Base-by-base conservation (phyloP, 495 filamentous ascomycete species). In the Halenospora varia region DNA sequence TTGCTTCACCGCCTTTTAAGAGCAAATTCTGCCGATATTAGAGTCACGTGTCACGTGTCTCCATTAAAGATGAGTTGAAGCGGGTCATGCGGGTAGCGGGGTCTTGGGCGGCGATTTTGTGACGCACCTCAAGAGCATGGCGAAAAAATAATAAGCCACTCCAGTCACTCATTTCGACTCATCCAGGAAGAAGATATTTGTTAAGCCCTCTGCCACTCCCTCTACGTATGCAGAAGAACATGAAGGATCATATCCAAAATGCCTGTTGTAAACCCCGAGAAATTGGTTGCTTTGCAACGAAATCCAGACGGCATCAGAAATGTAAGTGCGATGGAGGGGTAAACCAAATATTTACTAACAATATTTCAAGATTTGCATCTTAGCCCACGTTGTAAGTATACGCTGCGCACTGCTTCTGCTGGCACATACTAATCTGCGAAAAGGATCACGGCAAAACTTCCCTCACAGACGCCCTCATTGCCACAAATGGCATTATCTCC, bases 401-500 rank as follows among this genome's bases (percentile, higher is more conserved):
- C 49, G 6, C 26, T 56, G 25, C 39, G 48, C 19, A 6, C 10
- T 41, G 20, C 41, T 18, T 25, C 13, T 17, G 3, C 2, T 20
- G 20, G 50, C 44, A 25, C 49, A 57, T 35, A 48, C 53, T 48
- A 55, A 65, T 44, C 39, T 10, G 17, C 41, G 17, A 25, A 51
- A 56, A 87, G 84, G 94, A 99, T 68, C 94, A 99, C 79, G 94
- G 94, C 63, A 99, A 99, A 75, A 99, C 94, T 4, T 97, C 95
- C 19, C 86, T 99, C 61, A 95, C 92, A 45, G 94, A 99, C 68
- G 90, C 89, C 55, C 86, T 99, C 47, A 90, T 99, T 62, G 91
- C 95, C 71, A 97, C 95, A 62, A 99, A 99, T 82, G 94, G 94
- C 77, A 97, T 99, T 74, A 97, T 99, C 65, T 97, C 95, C 11